Evolutionary conservation across 495 filamentous ascomycete genomes (phyloP).

Genomic region (Aspergillus carlsbadensis): DNA sequence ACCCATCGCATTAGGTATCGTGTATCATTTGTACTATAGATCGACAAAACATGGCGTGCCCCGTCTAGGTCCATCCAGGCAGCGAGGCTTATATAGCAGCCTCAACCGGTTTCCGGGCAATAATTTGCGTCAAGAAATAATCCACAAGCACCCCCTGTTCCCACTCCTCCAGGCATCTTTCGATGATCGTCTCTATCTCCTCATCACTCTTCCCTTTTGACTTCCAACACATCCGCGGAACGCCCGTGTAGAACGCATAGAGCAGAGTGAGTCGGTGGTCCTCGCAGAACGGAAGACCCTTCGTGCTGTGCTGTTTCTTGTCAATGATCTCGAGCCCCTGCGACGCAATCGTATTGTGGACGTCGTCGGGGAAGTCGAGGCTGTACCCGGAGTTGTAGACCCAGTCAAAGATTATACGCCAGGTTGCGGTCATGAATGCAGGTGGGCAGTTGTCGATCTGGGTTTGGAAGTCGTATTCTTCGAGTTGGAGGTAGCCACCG

Average conservation of each 20-base stretch:
- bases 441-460: background rate
- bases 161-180: slow-evolving; percentile 1
- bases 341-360: background rate
- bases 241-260: slow-evolving; percentile 8
- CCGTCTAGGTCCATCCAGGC: background rate
- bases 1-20: too few relatives aligned
- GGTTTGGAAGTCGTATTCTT: slow-evolving; percentile 13
- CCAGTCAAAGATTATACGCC: background rate
- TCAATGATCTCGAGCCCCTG: background rate
- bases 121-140: slow-evolving; percentile 5
- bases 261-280: slow-evolving; percentile 3
- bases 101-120: slow-evolving; percentile 1
- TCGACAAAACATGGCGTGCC: background rate
- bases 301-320: background rate
- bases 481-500: slow-evolving; percentile 12
- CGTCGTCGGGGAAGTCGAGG: background rate
- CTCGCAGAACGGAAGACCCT: background rate
- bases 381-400: background rate
- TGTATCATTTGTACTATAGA: background rate
- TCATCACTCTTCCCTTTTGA: slow-evolving; percentile 1
- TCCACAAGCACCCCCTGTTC: background rate
- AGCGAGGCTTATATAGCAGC: background rate
- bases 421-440: background rate
- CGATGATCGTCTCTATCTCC: background rate
- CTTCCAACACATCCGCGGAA: background rate